Percentiles rank a stretch among this genome's conserved stretches.
Evolutionary conservation across 805 yeast species (phyloP).

Genomic region (Wickerhamiella azymoides): DNA sequence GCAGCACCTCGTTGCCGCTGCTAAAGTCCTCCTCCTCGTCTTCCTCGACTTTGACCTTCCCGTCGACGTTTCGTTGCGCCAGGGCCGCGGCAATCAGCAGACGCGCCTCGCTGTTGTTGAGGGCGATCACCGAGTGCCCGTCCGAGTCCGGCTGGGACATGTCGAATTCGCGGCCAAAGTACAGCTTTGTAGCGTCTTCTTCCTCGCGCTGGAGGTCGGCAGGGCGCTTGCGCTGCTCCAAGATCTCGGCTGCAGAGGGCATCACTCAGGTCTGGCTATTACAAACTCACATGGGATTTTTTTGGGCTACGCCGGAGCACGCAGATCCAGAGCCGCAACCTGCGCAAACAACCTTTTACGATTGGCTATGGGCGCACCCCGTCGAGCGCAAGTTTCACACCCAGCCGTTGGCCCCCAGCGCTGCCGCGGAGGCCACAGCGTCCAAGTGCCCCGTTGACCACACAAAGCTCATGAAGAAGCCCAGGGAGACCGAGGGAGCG

Average conservation of each 20-base stretch:
- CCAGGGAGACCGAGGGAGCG: slow-evolving; percentile 9
- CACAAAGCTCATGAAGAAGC: slow-evolving; percentile 17
- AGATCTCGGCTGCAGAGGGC: slow-evolving; percentile 8
- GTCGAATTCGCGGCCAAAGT: slow-evolving; percentile 88
- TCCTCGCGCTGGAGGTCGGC: slow-evolving; percentile 40
- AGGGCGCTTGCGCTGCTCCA: slow-evolving; percentile 50
- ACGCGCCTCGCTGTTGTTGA: slow-evolving; percentile 82
- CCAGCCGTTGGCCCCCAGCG: not conserved
- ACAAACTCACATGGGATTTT: slow-evolving; percentile 3
- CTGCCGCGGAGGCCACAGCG: slow-evolving; percentile 6
- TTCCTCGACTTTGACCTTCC: slow-evolving; percentile 25
- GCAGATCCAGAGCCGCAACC: not conserved
- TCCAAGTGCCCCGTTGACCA: slow-evolving; percentile 33
- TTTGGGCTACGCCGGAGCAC: slow-evolving; percentile 6
- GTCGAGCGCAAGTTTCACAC: slow-evolving; percentile 1
- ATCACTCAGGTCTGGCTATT: not conserved
- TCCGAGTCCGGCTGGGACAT: slow-evolving; percentile 65
- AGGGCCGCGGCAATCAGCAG: slow-evolving; percentile 81
- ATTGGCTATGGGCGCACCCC: slow-evolving; percentile 8
- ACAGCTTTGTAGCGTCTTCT: slow-evolving; percentile 78
- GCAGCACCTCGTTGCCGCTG: slow-evolving; percentile 44
- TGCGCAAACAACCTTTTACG: not conserved
- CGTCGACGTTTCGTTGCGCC: slow-evolving; percentile 42
- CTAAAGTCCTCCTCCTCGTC: slow-evolving; percentile 22
- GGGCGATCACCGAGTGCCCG: slow-evolving; percentile 66